Evolutionary conservation across 2,329 filamentous ascomycete genomes (phyloP), one percentile per base, ranked within the genome.

Genomic region (Colletotrichum falcatum): DNA sequence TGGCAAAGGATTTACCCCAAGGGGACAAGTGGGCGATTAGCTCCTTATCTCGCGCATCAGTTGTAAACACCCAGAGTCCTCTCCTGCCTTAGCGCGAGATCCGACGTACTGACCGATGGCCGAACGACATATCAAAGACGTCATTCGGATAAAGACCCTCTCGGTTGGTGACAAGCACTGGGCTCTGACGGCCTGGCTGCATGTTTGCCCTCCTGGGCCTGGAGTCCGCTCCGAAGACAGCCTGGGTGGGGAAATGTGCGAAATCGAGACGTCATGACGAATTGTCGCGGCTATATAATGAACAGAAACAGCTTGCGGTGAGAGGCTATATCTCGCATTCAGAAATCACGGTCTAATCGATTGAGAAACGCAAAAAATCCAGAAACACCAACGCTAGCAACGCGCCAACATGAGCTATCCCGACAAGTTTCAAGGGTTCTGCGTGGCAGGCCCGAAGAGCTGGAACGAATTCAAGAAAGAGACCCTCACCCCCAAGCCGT

Each of bases 401-500:
- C 37, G 46, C n/a, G 2, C 26, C 73, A 79, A 48, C 53, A 83
- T 83, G 81, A 81, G 81, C n/a, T 83, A 84, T 61, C 83, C 82
- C 11, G 82, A 84, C 14, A 83, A 80, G 2, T 84, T 84, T 60
- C 76, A 78, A 60, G 83, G 82, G 74, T 84, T 83, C 75, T 81
- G 79, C 71, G 81, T 83, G 71, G 81, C 83, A 74, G 77, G 79
- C 39, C 81, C 82, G 49, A 80, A 83, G 68, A 76, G 78, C 5
- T 84, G 82, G 82, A 83, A 80, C 73, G 74, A 80, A 61, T 84
- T 84, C 70, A 75, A 78, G 72, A 82, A 80, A 68, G 60, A 74
- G 20, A 74, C 77, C 55, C 77, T 84, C 55, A 83, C 73, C 35
- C 80, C 80, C 18, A 82, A 82, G 74, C 76, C 78, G 0, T 82